phyloP scores from a whole-genome alignment of 2,329 filamentous ascomycete species.

The Aspergillus nomiae region DNA sequence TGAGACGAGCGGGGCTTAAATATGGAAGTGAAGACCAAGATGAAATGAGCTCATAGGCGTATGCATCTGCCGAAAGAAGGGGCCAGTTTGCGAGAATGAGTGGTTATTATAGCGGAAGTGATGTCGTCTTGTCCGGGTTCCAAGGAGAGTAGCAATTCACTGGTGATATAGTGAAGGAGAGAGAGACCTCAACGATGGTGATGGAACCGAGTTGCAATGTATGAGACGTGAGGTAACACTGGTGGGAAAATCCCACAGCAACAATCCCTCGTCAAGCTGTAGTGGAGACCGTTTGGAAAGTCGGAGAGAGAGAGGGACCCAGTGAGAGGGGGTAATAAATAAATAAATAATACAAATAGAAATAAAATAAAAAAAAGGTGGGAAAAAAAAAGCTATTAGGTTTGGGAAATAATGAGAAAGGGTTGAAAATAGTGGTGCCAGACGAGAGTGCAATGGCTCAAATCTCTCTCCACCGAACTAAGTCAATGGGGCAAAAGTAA shows the following conservation, averaged over 20 bases:
- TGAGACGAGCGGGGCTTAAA: slow-evolving; percentile 5
- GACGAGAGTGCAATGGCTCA: neutral
- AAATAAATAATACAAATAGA: slow-evolving; percentile 8
- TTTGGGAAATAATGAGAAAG: neutral
- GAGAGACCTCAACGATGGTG: neutral
- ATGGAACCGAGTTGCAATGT: slow-evolving; percentile 22
- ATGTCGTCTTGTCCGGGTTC: neutral
- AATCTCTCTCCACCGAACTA: neutral
- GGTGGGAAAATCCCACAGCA: slow-evolving; percentile 7
- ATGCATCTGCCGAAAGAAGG: slow-evolving; percentile 15
- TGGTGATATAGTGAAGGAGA: neutral
- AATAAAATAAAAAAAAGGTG: slow-evolving; percentile 16
- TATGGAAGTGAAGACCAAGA: slow-evolving; percentile 9
- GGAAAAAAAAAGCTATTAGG: slow-evolving; percentile 4
- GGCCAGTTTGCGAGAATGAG: slow-evolving; percentile 11
- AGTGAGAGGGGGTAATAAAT: slow-evolving; percentile 6
- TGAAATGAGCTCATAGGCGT: slow-evolving; percentile 17
- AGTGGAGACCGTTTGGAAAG: slow-evolving; percentile 13
- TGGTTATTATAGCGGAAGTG: slow-evolving; percentile 5
- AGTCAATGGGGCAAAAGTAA: slow-evolving; percentile 1
- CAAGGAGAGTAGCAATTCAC: neutral
- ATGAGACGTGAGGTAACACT: slow-evolving; percentile 26
- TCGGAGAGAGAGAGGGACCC: neutral
- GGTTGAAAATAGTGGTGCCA: neutral
- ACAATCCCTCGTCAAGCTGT: slow-evolving; percentile 13